A percentile compares a stretch with the other conserved stretches of the same genome.
phyloP scores from a whole-genome alignment of 2,329 filamentous ascomycete species.

The Trichoderma pleuroti region DNA sequence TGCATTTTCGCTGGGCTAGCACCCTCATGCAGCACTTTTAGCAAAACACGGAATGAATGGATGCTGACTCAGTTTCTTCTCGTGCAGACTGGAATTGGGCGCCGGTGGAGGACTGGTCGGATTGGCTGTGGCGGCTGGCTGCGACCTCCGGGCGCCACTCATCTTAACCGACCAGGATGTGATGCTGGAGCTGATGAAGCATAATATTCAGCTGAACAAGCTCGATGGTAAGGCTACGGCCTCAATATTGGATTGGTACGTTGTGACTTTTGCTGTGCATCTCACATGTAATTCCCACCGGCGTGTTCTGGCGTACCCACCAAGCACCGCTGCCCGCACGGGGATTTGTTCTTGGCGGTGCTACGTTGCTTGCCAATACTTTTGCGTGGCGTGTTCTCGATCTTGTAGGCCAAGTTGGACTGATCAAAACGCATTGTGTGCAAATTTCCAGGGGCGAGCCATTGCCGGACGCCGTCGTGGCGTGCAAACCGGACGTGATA shows the following conservation, averaged over 20 bases:
- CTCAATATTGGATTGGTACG: slow-evolving; percentile 76
- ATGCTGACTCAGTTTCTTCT: slow-evolving; percentile 11
- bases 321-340: neutral
- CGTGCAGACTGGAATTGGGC: slow-evolving; percentile 75
- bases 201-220: slow-evolving; percentile 80
- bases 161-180: slow-evolving; percentile 82
- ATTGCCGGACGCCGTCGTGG: slow-evolving; percentile 50
- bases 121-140: slow-evolving; percentile 57
- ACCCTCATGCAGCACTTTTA: neutral
- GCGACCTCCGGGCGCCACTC: slow-evolving; percentile 52
- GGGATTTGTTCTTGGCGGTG: neutral
- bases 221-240: slow-evolving; percentile 62
- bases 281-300: neutral
- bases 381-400: neutral
- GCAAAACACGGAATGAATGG: neutral
- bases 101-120: slow-evolving; percentile 87
- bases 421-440: slow-evolving; percentile 2
- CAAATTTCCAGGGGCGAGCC: slow-evolving; percentile 53
- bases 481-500: slow-evolving; percentile 69
- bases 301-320: neutral
- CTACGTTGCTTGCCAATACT: slow-evolving; percentile 1
- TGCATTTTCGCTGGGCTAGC: neutral
- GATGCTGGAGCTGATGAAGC: slow-evolving; percentile 81
- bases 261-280: slow-evolving; percentile 21
- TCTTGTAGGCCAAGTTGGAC: neutral